Evolutionary conservation across 108 stramenopile genomes (phyloP).

Genomic region (Nitzschia sp.): DNA sequence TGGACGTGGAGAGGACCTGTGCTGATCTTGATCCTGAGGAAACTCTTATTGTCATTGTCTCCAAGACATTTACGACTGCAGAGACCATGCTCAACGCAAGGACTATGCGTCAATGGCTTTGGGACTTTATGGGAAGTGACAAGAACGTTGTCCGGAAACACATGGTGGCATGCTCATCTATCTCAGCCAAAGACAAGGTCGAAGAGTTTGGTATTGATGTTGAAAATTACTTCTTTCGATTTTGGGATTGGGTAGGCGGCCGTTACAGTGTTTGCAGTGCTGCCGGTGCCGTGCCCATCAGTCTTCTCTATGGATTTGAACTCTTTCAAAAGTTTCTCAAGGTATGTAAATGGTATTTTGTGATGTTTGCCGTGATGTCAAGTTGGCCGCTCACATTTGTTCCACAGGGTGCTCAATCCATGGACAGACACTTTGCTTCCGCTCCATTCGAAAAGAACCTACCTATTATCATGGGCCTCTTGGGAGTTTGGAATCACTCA

Average conservation of each 20-base stretch:
- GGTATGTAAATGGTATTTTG: slow-evolving; percentile 36
- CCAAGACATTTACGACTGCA: slow-evolving; percentile 99
- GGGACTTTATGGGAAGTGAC: slow-evolving; percentile 91
- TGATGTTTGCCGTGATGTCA: neutral
- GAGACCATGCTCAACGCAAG: slow-evolving; percentile 99
- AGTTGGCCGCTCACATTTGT: neutral
- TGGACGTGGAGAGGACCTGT: slow-evolving; percentile 94
- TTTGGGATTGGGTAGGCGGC: slow-evolving; percentile 98
- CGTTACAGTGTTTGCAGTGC: slow-evolving; percentile 93
- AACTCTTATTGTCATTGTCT: slow-evolving; percentile 93
- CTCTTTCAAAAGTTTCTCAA: slow-evolving; percentile 91
- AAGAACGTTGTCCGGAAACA: slow-evolving; percentile 93
- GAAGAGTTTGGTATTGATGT: slow-evolving; percentile 88
- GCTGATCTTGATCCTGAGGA: slow-evolving; percentile 91
- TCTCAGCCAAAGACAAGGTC: slow-evolving; percentile 71
- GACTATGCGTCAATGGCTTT: slow-evolving; percentile 95
- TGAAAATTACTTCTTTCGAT: slow-evolving; percentile 86
- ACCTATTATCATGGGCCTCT: slow-evolving; percentile 95
- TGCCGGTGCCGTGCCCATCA: slow-evolving; percentile 90
- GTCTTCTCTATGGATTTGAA: slow-evolving; percentile 89
- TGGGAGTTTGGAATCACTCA: slow-evolving; percentile 98
- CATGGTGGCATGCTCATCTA: slow-evolving; percentile 91
- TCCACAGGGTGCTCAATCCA: slow-evolving; percentile 88
- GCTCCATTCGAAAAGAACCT: slow-evolving; percentile 92
- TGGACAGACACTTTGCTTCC: slow-evolving; percentile 94